Evolutionary conservation across 2,329 filamentous ascomycete species (phyloP), one percentile per base, ranked within the genome.

Genomic region (Nigrospora osmanthi): DNA sequence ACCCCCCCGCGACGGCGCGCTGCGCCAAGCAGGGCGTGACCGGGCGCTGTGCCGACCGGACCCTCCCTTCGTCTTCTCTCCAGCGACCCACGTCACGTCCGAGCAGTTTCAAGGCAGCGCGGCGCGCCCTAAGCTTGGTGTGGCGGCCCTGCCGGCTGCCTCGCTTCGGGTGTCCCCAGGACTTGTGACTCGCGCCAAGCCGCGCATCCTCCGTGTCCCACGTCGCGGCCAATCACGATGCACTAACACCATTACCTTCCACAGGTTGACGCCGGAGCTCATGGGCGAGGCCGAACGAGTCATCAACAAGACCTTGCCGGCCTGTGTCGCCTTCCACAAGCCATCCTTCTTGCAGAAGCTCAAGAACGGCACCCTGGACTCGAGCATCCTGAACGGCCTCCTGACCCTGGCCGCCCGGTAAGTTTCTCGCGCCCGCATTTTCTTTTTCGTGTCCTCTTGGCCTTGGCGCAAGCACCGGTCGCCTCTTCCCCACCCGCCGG

Each of bases 321-420:
- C 77, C 49, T 80, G 76, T 57, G 75, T 81, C 36, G 77, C 76
- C 55, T 81, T 81, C 58, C 77, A 81, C 65, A 80, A 80, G 64
- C 76, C 77, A 9, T 76, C 76, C 3, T 80, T 80, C 60, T 59
- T 81, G 32, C 75, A 78, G 61, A 77, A 80, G 57, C 68, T 81
- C 42, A 80, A 80, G 65, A 76, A 68, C 53, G 70, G 67, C 17
- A 68, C 70, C 3, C 68, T 81, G 32, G 77, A 81, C 47, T 65
- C 71, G 30, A 75, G 73, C 40, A 73, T 81, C 51, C 69, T 79
- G 45, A 78, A 79, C 49, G 77, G 76, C 13, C 70, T 81, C 32
- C 64, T 81, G 53, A 76, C 75, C 40, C 76, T 71, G 40, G 77
- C 75, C 47, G 73, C 77, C 49, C 66, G 77, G 76, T 80, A 75